A percentile compares a stretch with the other conserved stretches of the same genome.
Evolutionary conservation across 2,329 filamentous ascomycete genomes (phyloP).

Genomic region (Myotisia sp.): DNA sequence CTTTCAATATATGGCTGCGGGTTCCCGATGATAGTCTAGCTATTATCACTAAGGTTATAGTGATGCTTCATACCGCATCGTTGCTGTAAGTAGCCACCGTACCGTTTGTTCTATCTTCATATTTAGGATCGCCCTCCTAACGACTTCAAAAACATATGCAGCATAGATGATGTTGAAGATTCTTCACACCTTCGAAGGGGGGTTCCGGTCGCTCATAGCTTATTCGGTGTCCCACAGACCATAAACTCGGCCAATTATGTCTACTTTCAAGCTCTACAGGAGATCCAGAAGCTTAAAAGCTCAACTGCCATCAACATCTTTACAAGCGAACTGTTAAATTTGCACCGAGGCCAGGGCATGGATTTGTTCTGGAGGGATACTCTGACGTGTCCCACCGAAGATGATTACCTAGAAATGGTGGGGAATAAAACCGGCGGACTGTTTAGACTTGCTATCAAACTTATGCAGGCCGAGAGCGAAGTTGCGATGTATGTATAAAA

Average conservation of each 20-base stretch:
- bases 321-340: constrained; percentile 23
- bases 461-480: constrained; percentile 22
- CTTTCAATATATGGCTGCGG: constrained; percentile 24
- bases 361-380: constrained; percentile 28
- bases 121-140: too few species aligned
- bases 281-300: constrained; percentile 19
- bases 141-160: too few species aligned
- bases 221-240: constrained; percentile 30
- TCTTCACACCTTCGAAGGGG: constrained; percentile 28
- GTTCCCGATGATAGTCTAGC: constrained; percentile 19
- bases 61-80: constrained; percentile 27
- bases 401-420: constrained; percentile 29
- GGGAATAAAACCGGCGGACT: constrained; percentile 28
- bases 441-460: constrained; percentile 23
- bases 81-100: constrained; percentile 19
- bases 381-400: constrained; percentile 22
- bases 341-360: constrained; percentile 28
- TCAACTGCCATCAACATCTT: constrained; percentile 22
- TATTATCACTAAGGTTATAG: constrained; percentile 20
- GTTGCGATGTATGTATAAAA: constrained; percentile 6
- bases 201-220: constrained; percentile 26
- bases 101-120: too few species aligned
- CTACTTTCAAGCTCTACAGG: constrained; percentile 24
- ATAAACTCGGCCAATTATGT: constrained; percentile 33
- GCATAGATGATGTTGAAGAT: constrained; percentile 34